A percentile compares a stretch with the other conserved stretches of the same genome.
Evolutionary conservation across 345 rosid genomes (phyloP).

Genomic region (Arabidopsis arenosa): DNA sequence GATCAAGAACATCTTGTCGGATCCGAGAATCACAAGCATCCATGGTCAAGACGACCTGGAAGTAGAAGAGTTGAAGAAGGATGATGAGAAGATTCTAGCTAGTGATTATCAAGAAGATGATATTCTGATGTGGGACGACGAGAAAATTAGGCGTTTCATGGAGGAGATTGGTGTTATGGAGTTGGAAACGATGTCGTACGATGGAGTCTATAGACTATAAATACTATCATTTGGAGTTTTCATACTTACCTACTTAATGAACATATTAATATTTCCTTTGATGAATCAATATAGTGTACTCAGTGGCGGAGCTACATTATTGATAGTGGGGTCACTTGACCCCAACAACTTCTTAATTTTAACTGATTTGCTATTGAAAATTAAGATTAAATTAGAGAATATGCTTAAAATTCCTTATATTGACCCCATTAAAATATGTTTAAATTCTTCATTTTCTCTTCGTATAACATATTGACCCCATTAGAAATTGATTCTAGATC

Average conservation of each 20-base stretch:
- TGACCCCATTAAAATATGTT: no score
- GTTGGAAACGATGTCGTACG: not conserved
- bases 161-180: slow-evolving; percentile 14
- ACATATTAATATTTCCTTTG: not conserved
- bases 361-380: no score
- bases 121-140: slow-evolving; percentile 24
- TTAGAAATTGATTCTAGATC: no score
- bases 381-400: no score
- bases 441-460: no score
- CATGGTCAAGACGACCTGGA: not conserved
- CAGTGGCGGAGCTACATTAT: no score
- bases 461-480: no score
- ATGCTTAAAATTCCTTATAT: no score
- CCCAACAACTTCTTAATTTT: no score
- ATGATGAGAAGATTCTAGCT: not conserved
- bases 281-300: not conserved
- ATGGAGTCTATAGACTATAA: not conserved
- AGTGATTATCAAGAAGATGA: slow-evolving; percentile 19
- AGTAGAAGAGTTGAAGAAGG: slow-evolving; percentile 6
- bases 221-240: not conserved
- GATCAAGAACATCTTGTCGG: slow-evolving; percentile 38
- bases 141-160: slow-evolving; percentile 22
- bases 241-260: not conserved
- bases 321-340: no score
- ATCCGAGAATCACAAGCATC: not conserved